Percentiles rank a stretch among this genome's conserved stretches.
phyloP scores from a whole-genome alignment of 2,329 filamentous ascomycete species.

The Mycosphaerella arachidis region DNA sequence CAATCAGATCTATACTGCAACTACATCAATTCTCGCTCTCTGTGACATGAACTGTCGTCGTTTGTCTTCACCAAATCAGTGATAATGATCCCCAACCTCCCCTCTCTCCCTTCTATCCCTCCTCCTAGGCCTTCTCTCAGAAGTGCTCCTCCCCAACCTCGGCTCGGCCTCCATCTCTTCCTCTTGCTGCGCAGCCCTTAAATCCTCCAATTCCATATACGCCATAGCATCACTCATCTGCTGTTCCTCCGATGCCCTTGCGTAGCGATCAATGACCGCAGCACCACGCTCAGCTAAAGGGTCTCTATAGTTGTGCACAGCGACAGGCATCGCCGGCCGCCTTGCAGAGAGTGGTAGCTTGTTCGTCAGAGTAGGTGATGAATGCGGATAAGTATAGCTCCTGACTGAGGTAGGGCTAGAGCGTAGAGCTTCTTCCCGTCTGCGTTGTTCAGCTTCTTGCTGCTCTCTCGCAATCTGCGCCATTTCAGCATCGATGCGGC shows the following conservation, averaged over 20 bases:
- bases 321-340: not conserved
- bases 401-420: not conserved
- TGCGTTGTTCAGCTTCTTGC: not conserved
- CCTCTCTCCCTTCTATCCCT: not conserved
- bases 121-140: not conserved
- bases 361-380: not conserved
- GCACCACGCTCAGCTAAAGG: conserved; percentile 1
- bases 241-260: not conserved
- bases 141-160: not conserved
- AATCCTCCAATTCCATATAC: not conserved
- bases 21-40: not conserved
- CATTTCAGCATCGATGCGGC: not conserved
- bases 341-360: not conserved
- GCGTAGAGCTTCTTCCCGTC: not conserved
- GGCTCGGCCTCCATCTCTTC: not conserved
- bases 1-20: not conserved
- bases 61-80: not conserved
- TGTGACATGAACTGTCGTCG: not conserved
- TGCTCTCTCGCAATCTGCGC: not conserved
- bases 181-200: not conserved
- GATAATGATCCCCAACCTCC: not conserved
- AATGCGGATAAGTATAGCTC: not conserved
- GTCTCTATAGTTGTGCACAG: conserved; percentile 2
- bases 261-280: conserved; percentile 4
- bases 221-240: not conserved